Percentiles rank a stretch among this genome's conserved stretches.
Conservation (phyloP, 129 eudicot genomes). For the Deinandra increscens region DNA sequence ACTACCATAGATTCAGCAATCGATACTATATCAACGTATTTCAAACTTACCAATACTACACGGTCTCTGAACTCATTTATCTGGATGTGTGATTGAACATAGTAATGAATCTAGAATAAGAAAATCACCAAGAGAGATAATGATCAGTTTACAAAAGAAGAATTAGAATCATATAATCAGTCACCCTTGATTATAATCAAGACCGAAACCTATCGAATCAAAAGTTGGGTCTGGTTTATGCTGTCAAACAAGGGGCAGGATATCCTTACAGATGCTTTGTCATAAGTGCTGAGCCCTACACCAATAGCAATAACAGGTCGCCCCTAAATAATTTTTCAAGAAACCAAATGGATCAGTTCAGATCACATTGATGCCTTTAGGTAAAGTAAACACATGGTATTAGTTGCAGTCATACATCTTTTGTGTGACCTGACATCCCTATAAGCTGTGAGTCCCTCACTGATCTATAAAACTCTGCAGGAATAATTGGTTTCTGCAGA, state of each 20-base stretch:
- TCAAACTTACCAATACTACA: conserved; percentile 63
- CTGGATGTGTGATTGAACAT: conserved; percentile 97
- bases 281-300: conserved; percentile 94
- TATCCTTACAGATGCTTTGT: conserved; percentile 93
- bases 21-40: conserved; percentile 10
- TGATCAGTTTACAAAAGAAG: neutral
- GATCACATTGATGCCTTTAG: neutral
- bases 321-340: conserved; percentile 48
- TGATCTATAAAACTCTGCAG: conserved; percentile 65
- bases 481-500: conserved; percentile 86
- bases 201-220: neutral
- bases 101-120: conserved; percentile 64
- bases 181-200: neutral
- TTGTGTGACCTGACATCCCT: conserved; percentile 90
- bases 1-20: conserved; percentile 11
- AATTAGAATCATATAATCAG: neutral
- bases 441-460: conserved; percentile 87
- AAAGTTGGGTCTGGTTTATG: neutral
- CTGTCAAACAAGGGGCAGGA: neutral
- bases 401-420: conserved; percentile 51
- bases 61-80: conserved; percentile 96
- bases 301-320: conserved; percentile 92
- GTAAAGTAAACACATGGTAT: neutral
- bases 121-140: conserved; percentile 2
- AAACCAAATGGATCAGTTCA: conserved; percentile 13